Evolutionary conservation across 768 basidiomycete genomes (phyloP).

Genomic region (Psilocybe subaeruginosa): DNA sequence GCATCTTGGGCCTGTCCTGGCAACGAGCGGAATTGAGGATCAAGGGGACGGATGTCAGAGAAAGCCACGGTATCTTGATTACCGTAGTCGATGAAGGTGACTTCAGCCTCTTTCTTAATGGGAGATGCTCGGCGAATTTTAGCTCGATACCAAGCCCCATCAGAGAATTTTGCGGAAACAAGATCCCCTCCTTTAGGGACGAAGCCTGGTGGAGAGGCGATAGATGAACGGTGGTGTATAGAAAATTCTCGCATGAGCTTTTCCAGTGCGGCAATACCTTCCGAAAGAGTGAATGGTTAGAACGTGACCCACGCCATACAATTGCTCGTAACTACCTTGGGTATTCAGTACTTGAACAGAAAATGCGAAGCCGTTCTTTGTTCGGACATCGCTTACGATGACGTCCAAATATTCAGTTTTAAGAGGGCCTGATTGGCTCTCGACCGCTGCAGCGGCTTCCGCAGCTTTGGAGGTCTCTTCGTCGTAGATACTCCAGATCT

Average conservation of each 20-base stretch:
- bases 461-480: conserved; percentile 58
- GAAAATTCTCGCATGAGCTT: conserved; percentile 95
- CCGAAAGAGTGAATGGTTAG: neutral
- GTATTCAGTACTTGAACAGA: conserved; percentile 94
- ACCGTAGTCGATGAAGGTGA: conserved; percentile 94
- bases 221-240: conserved; percentile 73
- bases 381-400: conserved; percentile 86
- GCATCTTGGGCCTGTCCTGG: conserved; percentile 96
- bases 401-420: conserved; percentile 91
- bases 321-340: conserved; percentile 61
- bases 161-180: conserved; percentile 93
- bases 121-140: conserved; percentile 86
- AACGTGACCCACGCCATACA: neutral
- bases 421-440: conserved; percentile 53
- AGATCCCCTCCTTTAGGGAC: conserved; percentile 85
- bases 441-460: conserved; percentile 43
- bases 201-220: conserved; percentile 65
- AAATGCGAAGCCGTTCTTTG: conserved; percentile 76
- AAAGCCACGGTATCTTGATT: conserved; percentile 91
- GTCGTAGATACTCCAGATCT: conserved; percentile 91
- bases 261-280: conserved; percentile 91
- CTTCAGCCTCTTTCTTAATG: conserved; percentile 90
- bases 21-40: conserved; percentile 85
- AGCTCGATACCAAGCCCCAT: conserved; percentile 96
- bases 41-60: conserved; percentile 85